A percentile compares a stretch with the other conserved stretches of the same genome.
Conservation (phyloP, 1,139 yeast species). For the Trichomonascaceae sp. region DNA sequence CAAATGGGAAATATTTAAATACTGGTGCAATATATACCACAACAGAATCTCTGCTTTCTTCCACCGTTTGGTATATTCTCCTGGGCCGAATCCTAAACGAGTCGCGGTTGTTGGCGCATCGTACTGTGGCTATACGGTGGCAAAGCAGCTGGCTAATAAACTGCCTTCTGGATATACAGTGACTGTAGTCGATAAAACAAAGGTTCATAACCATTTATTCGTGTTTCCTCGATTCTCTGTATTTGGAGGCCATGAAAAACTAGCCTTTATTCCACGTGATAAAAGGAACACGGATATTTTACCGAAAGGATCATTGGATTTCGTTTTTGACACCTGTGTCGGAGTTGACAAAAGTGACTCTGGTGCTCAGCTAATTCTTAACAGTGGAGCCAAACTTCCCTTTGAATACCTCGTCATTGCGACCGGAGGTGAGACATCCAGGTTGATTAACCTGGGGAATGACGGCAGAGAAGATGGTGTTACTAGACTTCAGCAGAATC, state of each 20-base stretch:
- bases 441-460: conserved; percentile 7
- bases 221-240: conserved; percentile 17
- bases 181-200: conserved; percentile 12
- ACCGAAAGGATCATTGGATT: conserved; percentile 14
- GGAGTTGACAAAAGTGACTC: background rate
- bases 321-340: background rate
- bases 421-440: conserved; percentile 10
- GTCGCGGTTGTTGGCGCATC: conserved; percentile 17
- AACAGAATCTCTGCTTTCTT: conserved; percentile 9
- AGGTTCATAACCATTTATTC: conserved; percentile 15
- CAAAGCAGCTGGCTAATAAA: conserved; percentile 13
- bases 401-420: conserved; percentile 11
- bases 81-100: conserved; percentile 10
- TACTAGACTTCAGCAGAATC: conserved; percentile 7
- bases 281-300: conserved; percentile 8
- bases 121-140: conserved; percentile 16
- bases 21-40: background rate
- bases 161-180: conserved; percentile 7
- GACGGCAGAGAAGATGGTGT: conserved; percentile 13
- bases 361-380: conserved; percentile 4
- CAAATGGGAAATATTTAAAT: background rate
- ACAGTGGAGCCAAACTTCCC: conserved; percentile 8
- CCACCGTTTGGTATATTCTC: conserved; percentile 9
- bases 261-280: conserved; percentile 16
- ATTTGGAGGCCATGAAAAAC: conserved; percentile 15